Conservation (phyloP, 2,329 filamentous ascomycete species). For the Chaetoscypha palmicola region DNA sequence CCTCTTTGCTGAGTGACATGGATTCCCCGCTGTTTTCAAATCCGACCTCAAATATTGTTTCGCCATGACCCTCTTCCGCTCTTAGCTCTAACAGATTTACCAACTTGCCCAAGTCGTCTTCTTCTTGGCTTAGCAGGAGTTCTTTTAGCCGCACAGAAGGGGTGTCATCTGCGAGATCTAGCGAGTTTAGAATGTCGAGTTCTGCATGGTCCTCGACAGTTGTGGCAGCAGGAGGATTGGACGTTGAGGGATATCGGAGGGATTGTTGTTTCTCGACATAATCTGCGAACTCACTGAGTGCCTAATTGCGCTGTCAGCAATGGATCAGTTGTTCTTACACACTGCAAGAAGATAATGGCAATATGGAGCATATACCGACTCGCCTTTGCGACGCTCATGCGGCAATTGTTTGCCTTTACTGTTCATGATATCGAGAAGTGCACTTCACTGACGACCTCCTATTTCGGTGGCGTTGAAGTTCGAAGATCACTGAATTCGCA, state of each 20-base stretch:
- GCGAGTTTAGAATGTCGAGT: conserved; percentile 75
- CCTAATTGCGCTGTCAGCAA: conserved; percentile 35
- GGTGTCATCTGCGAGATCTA: conserved; percentile 64
- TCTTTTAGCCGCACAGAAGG: conserved; percentile 65
- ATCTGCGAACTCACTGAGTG: conserved; percentile 92
- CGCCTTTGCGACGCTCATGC: conserved; percentile 78
- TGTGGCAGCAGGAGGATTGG: conserved; percentile 13
- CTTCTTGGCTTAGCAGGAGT: conserved; percentile 59
- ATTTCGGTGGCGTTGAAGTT: no score
- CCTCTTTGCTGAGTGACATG: conserved; percentile 65
- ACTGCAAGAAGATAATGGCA: no score
- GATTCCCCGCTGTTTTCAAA: conserved; percentile 83
- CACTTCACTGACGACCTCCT: no score
- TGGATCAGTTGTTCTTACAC: no score
- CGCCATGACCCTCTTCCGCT: conserved; percentile 76
- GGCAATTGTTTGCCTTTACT: conserved; percentile 52
- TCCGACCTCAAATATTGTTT: conserved; percentile 86
- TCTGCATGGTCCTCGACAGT: conserved; percentile 75
- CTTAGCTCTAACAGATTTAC: conserved; percentile 59
- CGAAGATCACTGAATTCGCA: conserved; percentile 11
- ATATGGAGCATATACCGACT: conserved; percentile 55
- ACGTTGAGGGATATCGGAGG: conserved; percentile 49
- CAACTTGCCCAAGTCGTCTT: conserved; percentile 56
- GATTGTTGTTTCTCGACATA: conserved; percentile 94
- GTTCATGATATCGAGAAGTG: conserved; percentile 38